Conservation (phyloP, 139 green algal species). For the Chlamydomonas schloesseri region DNA sequence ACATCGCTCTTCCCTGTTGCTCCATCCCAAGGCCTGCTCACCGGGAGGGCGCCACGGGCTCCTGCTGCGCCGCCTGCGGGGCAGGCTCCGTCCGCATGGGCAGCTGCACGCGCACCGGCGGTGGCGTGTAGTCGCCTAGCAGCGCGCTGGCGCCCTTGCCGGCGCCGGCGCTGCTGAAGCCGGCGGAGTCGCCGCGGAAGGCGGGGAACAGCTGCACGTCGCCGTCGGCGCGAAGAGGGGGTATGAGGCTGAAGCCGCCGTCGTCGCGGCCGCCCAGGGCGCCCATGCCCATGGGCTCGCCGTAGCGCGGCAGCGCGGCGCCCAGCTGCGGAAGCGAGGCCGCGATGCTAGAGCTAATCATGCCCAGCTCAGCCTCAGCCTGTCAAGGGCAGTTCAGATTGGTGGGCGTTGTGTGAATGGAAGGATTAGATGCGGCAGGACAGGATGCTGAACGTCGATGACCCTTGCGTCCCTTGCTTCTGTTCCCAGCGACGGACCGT, state of each 20-base stretch:
- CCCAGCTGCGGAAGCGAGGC: conserved; percentile 65
- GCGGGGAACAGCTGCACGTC: conserved; percentile 53
- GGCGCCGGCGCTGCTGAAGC: conserved; percentile 31
- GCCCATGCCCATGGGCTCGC: conserved; percentile 6
- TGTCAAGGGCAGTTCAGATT: conserved; percentile 53
- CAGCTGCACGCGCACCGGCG: conserved; percentile 12
- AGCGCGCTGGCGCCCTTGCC: conserved; percentile 47
- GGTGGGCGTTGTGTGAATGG: no score
- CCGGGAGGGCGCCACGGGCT: conserved; percentile 8
- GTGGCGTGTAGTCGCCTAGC: conserved; percentile 63
- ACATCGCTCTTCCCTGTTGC: no score
- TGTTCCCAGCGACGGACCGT: no score
- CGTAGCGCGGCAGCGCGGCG: conserved; percentile 27
- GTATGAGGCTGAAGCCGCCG: conserved; percentile 60
- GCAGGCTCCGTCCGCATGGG: conserved; percentile 13
- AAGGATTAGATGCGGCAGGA: no score
- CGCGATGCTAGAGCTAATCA: conserved; percentile 72
- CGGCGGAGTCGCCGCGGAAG: conserved; percentile 44
- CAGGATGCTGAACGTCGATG: no score
- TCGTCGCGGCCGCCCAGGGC: conserved; percentile 40
- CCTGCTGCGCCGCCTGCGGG: neutral
- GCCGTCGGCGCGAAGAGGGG: conserved; percentile 54
- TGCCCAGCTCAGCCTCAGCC: conserved; percentile 90
- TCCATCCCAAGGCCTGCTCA: no score
- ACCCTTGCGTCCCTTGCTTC: no score